Evolutionary conservation across 768 basidiomycete species (phyloP), one percentile per base, ranked within the genome.

Genomic region (Suillus hirtellus): DNA sequence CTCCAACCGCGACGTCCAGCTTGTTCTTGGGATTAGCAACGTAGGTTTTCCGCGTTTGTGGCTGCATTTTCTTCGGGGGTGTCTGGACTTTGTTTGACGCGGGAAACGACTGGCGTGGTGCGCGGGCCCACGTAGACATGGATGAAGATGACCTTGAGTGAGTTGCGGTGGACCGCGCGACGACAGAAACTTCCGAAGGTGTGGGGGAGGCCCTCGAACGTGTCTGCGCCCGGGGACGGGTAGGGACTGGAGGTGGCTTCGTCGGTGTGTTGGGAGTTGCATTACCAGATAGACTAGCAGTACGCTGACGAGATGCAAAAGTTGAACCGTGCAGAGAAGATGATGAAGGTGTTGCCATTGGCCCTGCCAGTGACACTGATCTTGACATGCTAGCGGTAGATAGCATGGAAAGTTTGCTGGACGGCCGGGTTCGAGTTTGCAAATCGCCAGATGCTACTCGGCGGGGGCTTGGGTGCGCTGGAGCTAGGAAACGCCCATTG

Each of bases 1-100:
- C 89, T 21, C 94, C 95, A 56, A 98, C 93, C 8, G 94, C 95
- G 44, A 96, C 86, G 71, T 98, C 95, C 6, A 98, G 82, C 72
- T 93, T 93, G 77, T 85, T 94, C 77, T 92, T 89, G n/a, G 93
- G 90, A 73, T 97, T 88, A 3, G 96, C 86, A 47, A 95, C 79
- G 67, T 97, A 98, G 15, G 85, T 83, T 72, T 88, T 92, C 73
- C 85, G 82, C 19, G 79, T 73, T 10, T 75, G 71, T 7, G 71
- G 62, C 21, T 73, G 67, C 17, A 71, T 66, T 66, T 77, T 83
- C 58, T 78, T 79, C 40, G 77, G 77, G 9, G 87, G 86, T 17
- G 86, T 84, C 40, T 80, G 76, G 42, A 69, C 68, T 59, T 76
- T 78, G 19, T 80, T 79, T 62, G 80, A 65, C 2, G 77, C 75